phyloP scores from a whole-genome alignment of 2,329 filamentous ascomycete species.

The Colletotrichum lentis region DNA sequence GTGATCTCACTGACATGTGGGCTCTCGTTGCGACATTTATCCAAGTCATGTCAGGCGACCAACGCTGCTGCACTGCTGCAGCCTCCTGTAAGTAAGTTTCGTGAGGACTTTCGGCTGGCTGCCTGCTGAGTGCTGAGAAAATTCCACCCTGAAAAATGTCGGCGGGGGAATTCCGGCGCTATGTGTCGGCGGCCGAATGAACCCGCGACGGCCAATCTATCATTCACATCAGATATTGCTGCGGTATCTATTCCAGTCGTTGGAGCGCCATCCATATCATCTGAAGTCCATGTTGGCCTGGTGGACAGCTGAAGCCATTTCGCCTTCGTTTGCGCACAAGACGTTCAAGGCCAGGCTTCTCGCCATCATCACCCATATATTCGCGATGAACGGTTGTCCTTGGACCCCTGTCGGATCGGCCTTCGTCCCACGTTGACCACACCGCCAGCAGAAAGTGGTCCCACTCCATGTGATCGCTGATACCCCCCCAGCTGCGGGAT shows the following conservation, averaged over 20 bases:
- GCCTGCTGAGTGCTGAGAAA: conserved; percentile 12
- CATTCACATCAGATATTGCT: not conserved
- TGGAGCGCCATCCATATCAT: conserved; percentile 24
- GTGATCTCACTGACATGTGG: not conserved
- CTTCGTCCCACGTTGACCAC: not conserved
- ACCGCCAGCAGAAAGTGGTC: not conserved
- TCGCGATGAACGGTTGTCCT: not conserved
- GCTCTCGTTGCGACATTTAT: not conserved
- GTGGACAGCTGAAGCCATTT: not conserved
- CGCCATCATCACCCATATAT: not conserved
- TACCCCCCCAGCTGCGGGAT: conserved; percentile 8
- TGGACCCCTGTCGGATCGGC: not conserved
- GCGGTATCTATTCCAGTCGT: not conserved
- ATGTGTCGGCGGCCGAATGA: not conserved
- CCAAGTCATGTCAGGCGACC: not conserved
- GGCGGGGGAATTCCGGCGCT: not conserved
- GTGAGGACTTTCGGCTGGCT: not conserved
- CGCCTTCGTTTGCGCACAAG: not conserved
- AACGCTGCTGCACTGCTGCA: conserved; percentile 7
- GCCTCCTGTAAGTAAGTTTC: no score
- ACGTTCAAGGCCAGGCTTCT: not conserved
- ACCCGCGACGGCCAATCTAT: not conserved
- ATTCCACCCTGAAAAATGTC: not conserved
- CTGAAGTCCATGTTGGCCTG: not conserved
- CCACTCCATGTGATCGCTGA: not conserved